Evolutionary conservation across 2,329 filamentous ascomycete species (phyloP), one percentile per base, ranked within the genome.

Genomic region (Colletotrichum chlorophyti): DNA sequence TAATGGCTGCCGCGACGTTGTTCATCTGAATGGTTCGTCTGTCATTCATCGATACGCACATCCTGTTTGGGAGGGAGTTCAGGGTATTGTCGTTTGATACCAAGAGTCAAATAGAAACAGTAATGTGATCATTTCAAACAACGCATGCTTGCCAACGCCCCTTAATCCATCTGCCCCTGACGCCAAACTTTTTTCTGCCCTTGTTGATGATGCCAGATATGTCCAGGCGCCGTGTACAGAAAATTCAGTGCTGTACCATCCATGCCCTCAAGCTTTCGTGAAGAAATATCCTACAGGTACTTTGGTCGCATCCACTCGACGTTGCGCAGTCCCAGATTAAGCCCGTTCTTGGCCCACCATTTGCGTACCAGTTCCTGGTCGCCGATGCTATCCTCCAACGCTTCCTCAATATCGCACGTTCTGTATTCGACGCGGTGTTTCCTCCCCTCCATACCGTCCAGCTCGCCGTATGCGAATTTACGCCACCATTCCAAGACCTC

Each of bases 371-470:
- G 83, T 63, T 87, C 85, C 62, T 92, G 89, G 52, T 89, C 87
- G 8, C 84, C 84, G 46, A 94, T 84, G 19, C 91, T 91, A 70
- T 97, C 93, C 71, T 97, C 93, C 34, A 97, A 81, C 1, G 93
- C 93, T 74, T 97, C 94, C 71, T 97, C 93, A 61, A 98, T 95
- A 72, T 96, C 93, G 72, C 93, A 97, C 1, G 92, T 96, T 72
- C 94, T 93, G 74, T 97, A 97, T 72, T 96, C 92, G 23, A 97
- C 93, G 49, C 85, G 83, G 65, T 93, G 81, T 62, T 77, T 77
- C 27, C 79, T 75, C 14, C 82, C 82, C 35, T 79, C 74, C 82
- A 80, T 84, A 35, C 78, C 81, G 1, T 77, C 77, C 27, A 84
- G 74, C 66, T 82, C 78, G 45, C 83, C 80, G 50, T 83, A 76